Evolutionary conservation across 1,139 yeast species (phyloP).

Genomic region (Yamadazyma jaroonii): DNA sequence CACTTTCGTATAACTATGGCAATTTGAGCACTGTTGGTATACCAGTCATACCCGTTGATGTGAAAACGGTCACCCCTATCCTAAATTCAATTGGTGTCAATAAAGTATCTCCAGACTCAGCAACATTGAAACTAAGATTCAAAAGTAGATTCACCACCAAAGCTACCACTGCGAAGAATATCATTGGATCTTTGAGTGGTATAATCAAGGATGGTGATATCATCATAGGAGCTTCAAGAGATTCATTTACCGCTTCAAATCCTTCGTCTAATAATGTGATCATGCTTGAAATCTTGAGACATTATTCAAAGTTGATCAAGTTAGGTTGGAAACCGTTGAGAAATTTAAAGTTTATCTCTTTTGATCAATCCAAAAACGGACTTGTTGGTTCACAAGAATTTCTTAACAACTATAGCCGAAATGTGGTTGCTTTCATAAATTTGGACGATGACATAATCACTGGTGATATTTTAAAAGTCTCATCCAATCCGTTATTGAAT

Average conservation of each 20-base stretch:
- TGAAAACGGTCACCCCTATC: conserved; percentile 29
- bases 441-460: conserved; percentile 40
- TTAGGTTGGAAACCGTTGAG: conserved; percentile 48
- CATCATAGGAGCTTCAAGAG: conserved; percentile 43
- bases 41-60: conserved; percentile 39
- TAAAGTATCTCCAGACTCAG: background rate
- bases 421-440: conserved; percentile 37
- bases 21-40: conserved; percentile 17
- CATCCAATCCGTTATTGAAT: conserved; percentile 35
- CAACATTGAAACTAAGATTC: conserved; percentile 19
- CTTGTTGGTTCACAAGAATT: conserved; percentile 29
- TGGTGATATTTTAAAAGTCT: conserved; percentile 39
- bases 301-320: conserved; percentile 28
- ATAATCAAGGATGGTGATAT: conserved; percentile 42
- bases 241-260: conserved; percentile 35
- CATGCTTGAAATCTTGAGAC: conserved; percentile 39
- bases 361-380: conserved; percentile 42
- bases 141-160: conserved; percentile 15
- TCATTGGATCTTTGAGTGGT: conserved; percentile 37
- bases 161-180: conserved; percentile 25
- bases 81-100: conserved; percentile 25
- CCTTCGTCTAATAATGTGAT: conserved; percentile 44
- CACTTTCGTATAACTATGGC: conserved; percentile 15
- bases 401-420: conserved; percentile 25
- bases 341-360: conserved; percentile 39